Evolutionary conservation across 2,329 filamentous ascomycete species (phyloP).

Genomic region (Cladosporium sp.): DNA sequence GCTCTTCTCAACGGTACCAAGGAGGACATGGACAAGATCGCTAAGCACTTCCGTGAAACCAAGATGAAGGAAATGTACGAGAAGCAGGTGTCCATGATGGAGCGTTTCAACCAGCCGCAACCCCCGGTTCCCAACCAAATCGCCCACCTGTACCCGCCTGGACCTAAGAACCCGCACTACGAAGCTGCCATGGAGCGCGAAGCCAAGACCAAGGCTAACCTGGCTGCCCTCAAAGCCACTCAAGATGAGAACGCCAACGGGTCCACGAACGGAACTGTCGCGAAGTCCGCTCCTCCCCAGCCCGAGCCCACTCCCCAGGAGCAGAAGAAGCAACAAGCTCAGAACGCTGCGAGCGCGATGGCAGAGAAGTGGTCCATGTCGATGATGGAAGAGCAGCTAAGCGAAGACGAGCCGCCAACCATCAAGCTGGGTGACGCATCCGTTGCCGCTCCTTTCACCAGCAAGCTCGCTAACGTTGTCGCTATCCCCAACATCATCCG

Average conservation of each 20-base stretch:
- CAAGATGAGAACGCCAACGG: constrained; percentile 44
- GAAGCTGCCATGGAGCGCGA: constrained; percentile 86
- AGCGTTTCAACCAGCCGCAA: constrained; percentile 84
- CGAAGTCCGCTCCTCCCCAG: constrained; percentile 21
- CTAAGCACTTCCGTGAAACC: constrained; percentile 85
- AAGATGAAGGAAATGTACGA: constrained; percentile 99
- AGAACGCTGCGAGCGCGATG: constrained; percentile 67
- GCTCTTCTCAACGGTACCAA: constrained; percentile 91
- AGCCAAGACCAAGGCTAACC: constrained; percentile 67
- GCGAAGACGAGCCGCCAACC: constrained; percentile 84
- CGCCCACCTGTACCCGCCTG: constrained; percentile 88
- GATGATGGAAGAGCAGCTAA: constrained; percentile 86
- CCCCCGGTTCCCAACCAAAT: constrained; percentile 92
- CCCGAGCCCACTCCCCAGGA: constrained; percentile 40
- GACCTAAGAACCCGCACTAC: constrained; percentile 87
- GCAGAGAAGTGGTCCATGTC: constrained; percentile 79
- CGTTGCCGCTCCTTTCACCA: constrained; percentile 94
- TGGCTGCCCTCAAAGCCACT: constrained; percentile 37
- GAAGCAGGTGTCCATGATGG: constrained; percentile 88
- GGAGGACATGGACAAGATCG: constrained; percentile 84
- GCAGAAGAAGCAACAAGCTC: constrained; percentile 50
- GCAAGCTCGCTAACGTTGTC: constrained; percentile 92
- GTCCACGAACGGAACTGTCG: constrained; percentile 22
- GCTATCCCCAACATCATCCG: constrained; percentile 98
- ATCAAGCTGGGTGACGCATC: constrained; percentile 97